phyloP scores from a whole-genome alignment of 345 rosid genomes.

The Rhizophora apiculata region DNA sequence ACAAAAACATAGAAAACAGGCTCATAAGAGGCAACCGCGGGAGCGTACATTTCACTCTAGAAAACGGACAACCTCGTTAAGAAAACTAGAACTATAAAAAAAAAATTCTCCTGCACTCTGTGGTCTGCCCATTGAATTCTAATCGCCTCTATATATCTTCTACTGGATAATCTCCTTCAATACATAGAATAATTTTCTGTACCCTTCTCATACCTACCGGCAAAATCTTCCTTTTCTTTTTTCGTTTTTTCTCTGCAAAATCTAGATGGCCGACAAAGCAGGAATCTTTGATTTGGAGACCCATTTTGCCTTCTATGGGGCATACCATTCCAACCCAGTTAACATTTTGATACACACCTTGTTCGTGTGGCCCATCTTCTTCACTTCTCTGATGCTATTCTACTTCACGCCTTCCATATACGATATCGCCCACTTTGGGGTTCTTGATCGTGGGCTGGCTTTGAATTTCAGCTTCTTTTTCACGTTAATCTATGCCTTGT shows the following conservation, averaged over 20 bases:
- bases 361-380: constrained; percentile 90
- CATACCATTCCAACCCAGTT: constrained; percentile 22
- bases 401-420: constrained; percentile 48
- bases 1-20: too few relatives aligned
- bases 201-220: too few relatives aligned
- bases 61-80: too few relatives aligned
- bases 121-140: too few relatives aligned
- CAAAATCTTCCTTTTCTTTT: background rate
- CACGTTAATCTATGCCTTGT: constrained; percentile 51
- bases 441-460: constrained; percentile 39
- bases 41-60: too few relatives aligned
- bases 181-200: too few relatives aligned
- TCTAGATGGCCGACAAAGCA: constrained; percentile 17
- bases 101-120: too few relatives aligned
- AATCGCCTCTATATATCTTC: too few relatives aligned
- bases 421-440: constrained; percentile 36
- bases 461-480: constrained; percentile 57
- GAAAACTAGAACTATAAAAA: too few relatives aligned
- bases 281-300: constrained; percentile 59
- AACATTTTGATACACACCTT: constrained; percentile 59
- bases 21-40: too few relatives aligned
- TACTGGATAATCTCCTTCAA: too few relatives aligned
- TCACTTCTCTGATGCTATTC: constrained; percentile 60
- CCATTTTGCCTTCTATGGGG: constrained; percentile 25
- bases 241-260: background rate